These are phyloP conservation scores for Gossypium australe DNA, from an alignment of 345 rosid genomes.

Conservation along the genomic window DNA sequence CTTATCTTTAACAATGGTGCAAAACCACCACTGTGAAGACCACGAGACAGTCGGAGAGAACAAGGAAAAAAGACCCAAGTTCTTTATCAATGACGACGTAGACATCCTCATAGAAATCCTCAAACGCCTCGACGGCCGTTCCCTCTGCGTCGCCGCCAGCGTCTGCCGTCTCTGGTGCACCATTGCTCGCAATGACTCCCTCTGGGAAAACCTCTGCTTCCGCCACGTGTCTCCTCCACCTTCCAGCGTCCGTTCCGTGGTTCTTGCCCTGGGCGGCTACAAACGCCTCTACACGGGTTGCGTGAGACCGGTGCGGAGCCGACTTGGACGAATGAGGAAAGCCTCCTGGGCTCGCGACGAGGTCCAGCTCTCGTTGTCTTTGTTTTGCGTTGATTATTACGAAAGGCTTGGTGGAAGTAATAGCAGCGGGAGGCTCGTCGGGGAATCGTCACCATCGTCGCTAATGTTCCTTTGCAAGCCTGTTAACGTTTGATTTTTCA, in stretches of 20 bases:
- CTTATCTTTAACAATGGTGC: conserved; percentile 24
- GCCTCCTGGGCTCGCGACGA: conserved; percentile 51
- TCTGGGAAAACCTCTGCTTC: conserved; percentile 93
- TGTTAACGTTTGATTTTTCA: conserved; percentile 50
- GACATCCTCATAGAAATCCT: conserved; percentile 79
- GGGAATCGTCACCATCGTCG: conserved; percentile 53
- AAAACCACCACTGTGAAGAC: conserved; percentile 15
- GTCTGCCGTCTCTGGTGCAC: conserved; percentile 89
- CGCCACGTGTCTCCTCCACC: conserved; percentile 63
- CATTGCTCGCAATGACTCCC: conserved; percentile 60
- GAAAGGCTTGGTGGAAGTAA: conserved; percentile 50
- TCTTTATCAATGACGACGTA: conserved; percentile 71
- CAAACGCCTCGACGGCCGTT: conserved; percentile 72
- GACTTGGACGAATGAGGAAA: conserved; percentile 29
- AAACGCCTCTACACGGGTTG: conserved; percentile 80
- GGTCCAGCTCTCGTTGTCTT: conserved; percentile 79
- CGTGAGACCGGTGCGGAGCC: conserved; percentile 55
- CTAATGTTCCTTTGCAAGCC: conserved; percentile 88
- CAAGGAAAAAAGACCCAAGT: conserved; percentile 31
- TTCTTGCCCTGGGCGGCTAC: conserved; percentile 85
- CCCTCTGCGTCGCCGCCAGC: conserved; percentile 76
- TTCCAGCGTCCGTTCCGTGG: conserved; percentile 51
- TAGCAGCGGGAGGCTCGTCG: conserved; percentile 22
- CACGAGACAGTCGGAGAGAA: conserved; percentile 10
- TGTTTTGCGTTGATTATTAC: conserved; percentile 79